These are phyloP conservation scores for Neurospora crassa DNA, from an alignment of 2,329 filamentous ascomycete species.

Conservation along the genomic window DNA sequence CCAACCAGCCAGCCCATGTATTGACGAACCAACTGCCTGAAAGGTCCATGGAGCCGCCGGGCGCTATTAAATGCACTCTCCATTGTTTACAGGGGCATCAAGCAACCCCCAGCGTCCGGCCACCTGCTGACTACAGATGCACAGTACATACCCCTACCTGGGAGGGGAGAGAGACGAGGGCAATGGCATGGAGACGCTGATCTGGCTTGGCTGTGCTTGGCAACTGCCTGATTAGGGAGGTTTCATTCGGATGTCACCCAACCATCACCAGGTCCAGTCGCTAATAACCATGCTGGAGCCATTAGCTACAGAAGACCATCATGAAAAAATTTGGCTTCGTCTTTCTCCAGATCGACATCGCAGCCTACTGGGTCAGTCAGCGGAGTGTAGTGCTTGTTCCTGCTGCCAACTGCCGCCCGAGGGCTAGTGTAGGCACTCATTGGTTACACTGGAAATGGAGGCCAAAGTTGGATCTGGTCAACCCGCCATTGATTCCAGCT, in stretches of 20 bases:
- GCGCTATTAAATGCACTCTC: neutral
- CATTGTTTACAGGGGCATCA: neutral
- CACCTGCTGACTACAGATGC: too few relatives aligned
- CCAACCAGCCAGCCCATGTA: neutral
- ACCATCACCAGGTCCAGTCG: neutral
- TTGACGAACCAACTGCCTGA: neutral
- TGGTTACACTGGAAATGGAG: neutral
- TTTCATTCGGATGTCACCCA: constrained; percentile 6
- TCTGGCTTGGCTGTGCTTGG: neutral
- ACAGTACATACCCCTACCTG: too few relatives aligned
- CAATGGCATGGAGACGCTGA: neutral
- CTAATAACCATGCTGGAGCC: neutral
- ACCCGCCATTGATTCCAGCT: too few relatives aligned
- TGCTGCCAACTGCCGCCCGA: neutral
- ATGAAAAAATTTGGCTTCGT: neutral
- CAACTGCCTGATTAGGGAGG: constrained; percentile 17
- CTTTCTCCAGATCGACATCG: neutral
- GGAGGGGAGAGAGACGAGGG: too few relatives aligned
- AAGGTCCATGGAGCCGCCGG: neutral
- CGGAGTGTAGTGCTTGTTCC: constrained; percentile 1
- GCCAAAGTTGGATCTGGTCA: neutral
- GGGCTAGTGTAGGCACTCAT: neutral
- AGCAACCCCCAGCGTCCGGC: too few relatives aligned
- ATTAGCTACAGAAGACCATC: neutral
- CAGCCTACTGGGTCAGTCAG: neutral